Evolutionary conservation across 208 protist species (phyloP).

Genomic region (Tritrichomonas foetus): DNA sequence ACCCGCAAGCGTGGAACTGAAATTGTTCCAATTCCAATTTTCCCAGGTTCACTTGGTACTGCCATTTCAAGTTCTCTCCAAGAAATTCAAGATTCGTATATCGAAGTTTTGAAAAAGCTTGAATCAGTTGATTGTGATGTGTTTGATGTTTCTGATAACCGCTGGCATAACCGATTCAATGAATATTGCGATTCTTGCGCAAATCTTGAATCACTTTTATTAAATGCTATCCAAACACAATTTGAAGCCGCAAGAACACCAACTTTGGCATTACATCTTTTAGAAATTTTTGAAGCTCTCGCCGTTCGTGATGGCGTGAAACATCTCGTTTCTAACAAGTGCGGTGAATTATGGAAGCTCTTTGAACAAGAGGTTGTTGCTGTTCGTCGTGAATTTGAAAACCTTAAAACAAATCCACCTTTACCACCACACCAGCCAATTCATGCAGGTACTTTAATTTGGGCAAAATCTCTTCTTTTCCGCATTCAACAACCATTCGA

Average conservation of each 20-base stretch:
- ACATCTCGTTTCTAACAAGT: conserved; percentile 15
- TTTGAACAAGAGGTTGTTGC: neutral
- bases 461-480: neutral
- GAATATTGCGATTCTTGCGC: conserved; percentile 24
- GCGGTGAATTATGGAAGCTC: conserved; percentile 15
- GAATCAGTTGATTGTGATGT: neutral
- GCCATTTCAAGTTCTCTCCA: neutral
- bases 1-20: conserved; percentile 15
- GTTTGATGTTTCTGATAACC: neutral
- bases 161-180: conserved; percentile 3
- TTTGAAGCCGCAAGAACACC: conserved; percentile 25
- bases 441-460: conserved; percentile 13
- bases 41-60: neutral
- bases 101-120: neutral
- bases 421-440: neutral
- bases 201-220: neutral
- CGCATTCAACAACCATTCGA: conserved; percentile 7
- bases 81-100: conserved; percentile 38
- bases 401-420: conserved; percentile 26
- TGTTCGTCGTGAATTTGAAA: conserved; percentile 14
- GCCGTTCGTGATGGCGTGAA: conserved; percentile 26
- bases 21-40: conserved; percentile 30
- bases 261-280: neutral
- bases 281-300: conserved; percentile 34
- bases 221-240: conserved; percentile 17